Percentiles rank a stretch among this genome's conserved stretches.
Evolutionary conservation across 2,329 filamentous ascomycete species (phyloP).

Genomic region (Trichothecium roseum): DNA sequence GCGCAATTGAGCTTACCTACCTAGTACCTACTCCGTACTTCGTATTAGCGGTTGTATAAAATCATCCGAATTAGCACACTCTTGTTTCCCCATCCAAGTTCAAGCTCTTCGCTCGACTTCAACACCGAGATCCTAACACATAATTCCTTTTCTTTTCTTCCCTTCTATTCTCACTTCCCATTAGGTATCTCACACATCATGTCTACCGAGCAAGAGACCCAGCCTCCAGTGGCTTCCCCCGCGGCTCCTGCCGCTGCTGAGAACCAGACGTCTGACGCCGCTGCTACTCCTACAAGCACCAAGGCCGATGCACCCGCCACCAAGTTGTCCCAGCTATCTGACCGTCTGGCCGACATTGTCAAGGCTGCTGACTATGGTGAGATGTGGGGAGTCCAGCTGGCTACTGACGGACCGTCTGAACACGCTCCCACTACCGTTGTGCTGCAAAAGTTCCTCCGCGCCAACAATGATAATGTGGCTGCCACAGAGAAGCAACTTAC

Average conservation of each 20-base stretch:
- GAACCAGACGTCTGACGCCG: background rate
- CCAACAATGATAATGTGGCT: slow-evolving; percentile 66
- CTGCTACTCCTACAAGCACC: background rate
- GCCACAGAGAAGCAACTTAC: slow-evolving; percentile 70
- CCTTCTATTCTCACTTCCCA: background rate
- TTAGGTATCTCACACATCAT: slow-evolving; percentile 9
- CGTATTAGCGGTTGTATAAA: background rate
- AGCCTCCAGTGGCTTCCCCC: background rate
- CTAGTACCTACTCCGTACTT: too few relatives aligned
- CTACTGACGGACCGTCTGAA: slow-evolving; percentile 18
- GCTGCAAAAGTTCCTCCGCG: slow-evolving; percentile 86
- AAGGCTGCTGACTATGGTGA: slow-evolving; percentile 53
- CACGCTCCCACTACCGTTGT: slow-evolving; percentile 73
- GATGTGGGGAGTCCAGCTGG: slow-evolving; percentile 77
- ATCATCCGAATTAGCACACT: background rate
- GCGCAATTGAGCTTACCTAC: too few relatives aligned
- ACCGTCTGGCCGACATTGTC: slow-evolving; percentile 46
- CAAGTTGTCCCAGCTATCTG: slow-evolving; percentile 42
- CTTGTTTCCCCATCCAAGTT: background rate
- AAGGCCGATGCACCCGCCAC: background rate
- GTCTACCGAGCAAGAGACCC: slow-evolving; percentile 16
- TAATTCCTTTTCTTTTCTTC: background rate
- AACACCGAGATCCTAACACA: background rate
- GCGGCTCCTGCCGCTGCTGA: background rate
- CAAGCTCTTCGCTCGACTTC: background rate